Evolutionary conservation across 768 basidiomycete species (phyloP).

Genomic region (Macrolepiota dolichaula): DNA sequence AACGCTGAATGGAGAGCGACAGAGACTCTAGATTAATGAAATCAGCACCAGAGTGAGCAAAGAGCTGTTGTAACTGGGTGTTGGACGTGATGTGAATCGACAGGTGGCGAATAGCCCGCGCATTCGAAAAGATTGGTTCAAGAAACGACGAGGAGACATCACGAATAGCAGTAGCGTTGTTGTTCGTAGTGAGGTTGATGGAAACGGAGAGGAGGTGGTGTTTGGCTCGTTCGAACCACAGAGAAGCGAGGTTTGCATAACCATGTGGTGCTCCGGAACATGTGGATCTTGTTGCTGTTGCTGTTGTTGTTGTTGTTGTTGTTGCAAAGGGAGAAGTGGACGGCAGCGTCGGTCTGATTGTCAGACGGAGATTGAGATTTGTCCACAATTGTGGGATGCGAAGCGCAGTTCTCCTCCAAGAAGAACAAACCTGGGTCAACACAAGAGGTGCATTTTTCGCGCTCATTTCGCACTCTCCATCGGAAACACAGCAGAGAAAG

Average conservation of each 20-base stretch:
- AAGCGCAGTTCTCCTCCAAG: slow-evolving; percentile 4
- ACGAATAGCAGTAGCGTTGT: neutral
- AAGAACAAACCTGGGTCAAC: slow-evolving; percentile 8
- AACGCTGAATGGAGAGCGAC: slow-evolving; percentile 1
- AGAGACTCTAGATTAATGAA: slow-evolving; percentile 8
- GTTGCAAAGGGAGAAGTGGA: neutral
- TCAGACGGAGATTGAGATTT: slow-evolving; percentile 1
- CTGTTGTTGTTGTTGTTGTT: neutral
- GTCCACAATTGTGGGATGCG: slow-evolving; percentile 7
- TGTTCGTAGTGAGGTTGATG: slow-evolving; percentile 2
- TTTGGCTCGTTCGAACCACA: slow-evolving; percentile 6
- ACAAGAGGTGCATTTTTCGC: neutral
- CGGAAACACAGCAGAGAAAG: neutral
- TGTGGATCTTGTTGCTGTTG: neutral
- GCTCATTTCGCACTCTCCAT: neutral
- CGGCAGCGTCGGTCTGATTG: neutral
- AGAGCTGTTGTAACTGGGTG: neutral
- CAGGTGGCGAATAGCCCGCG: slow-evolving; percentile 1
- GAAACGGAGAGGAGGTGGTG: slow-evolving; percentile 10
- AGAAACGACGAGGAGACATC: slow-evolving; percentile 3
- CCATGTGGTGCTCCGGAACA: neutral
- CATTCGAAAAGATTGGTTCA: slow-evolving; percentile 2
- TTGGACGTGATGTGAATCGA: neutral
- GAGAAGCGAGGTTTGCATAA: slow-evolving; percentile 2
- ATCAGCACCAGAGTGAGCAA: neutral